Evolutionary conservation across 176 grass and related monocot genomes (phyloP).

Genomic region (Eleusine coracana): DNA sequence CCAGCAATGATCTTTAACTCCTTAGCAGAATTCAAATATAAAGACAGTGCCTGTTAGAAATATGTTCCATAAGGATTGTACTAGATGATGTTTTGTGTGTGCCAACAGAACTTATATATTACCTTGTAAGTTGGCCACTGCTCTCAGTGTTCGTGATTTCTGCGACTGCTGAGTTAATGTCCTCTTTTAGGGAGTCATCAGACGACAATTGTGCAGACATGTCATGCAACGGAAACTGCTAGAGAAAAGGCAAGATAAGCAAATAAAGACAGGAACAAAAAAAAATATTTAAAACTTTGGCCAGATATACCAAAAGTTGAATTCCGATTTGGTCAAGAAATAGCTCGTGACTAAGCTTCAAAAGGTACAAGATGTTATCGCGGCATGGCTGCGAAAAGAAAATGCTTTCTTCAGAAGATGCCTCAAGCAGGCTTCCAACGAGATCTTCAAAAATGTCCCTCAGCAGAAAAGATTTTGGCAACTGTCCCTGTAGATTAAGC

Average conservation of each 20-base stretch:
- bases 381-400: constrained; percentile 83
- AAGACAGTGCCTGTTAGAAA: neutral
- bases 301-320: constrained; percentile 74
- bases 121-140: constrained; percentile 69
- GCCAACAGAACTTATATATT: constrained; percentile 23
- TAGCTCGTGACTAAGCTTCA: constrained; percentile 85
- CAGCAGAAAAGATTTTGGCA: constrained; percentile 57
- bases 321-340: constrained; percentile 72
- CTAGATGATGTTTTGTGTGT: constrained; percentile 11
- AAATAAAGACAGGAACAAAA: constrained; percentile 14
- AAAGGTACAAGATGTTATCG: constrained; percentile 92
- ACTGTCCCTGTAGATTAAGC: constrained; percentile 55
- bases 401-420: constrained; percentile 76
- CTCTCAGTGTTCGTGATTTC: constrained; percentile 67
- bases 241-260: constrained; percentile 33
- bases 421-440: constrained; percentile 71
- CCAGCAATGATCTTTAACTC: neutral
- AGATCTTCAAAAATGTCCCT: constrained; percentile 92
- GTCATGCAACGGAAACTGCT: constrained; percentile 56
- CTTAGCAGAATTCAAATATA: neutral
- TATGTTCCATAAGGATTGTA: constrained; percentile 24
- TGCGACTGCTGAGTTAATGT: constrained; percentile 59
- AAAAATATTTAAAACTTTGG: constrained; percentile 19
- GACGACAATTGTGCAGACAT: constrained; percentile 51
- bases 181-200: constrained; percentile 54